Percentiles rank a stretch among this genome's conserved stretches.
Evolutionary conservation across 2,329 filamentous ascomycete genomes (phyloP).

Genomic region (Fusarium sp.): DNA sequence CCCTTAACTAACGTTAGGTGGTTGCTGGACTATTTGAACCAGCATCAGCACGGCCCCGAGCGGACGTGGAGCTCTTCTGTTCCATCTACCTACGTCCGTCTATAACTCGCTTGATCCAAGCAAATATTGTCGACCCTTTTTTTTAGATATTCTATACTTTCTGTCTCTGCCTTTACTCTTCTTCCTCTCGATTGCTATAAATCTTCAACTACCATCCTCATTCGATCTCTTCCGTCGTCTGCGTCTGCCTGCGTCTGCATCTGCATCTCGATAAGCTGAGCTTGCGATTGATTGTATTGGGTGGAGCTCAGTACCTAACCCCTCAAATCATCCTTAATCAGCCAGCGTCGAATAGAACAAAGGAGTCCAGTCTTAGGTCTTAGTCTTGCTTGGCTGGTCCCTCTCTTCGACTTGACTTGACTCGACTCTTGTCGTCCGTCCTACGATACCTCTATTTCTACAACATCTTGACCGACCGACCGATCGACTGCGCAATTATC

Average conservation of each 20-base stretch:
- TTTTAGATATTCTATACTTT: constrained; percentile 3
- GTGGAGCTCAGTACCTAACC: constrained; percentile 37
- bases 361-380: constrained; percentile 25
- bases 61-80: constrained; percentile 35
- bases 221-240: neutral
- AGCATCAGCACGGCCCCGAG: constrained; percentile 40
- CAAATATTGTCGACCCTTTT: constrained; percentile 24
- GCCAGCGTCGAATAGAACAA: constrained; percentile 35
- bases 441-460: constrained; percentile 8
- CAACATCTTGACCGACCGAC: constrained; percentile 23
- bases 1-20: constrained; percentile 7
- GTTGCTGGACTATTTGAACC: constrained; percentile 39
- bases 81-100: constrained; percentile 30
- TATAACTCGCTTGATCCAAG: constrained; percentile 9
- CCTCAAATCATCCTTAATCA: constrained; percentile 38
- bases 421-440: too few relatives aligned
- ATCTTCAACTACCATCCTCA: constrained; percentile 18
- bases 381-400: constrained; percentile 35
- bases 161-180: neutral
- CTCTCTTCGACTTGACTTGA: constrained; percentile 30
- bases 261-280: constrained; percentile 16
- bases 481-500: constrained; percentile 20
- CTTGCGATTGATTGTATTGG: constrained; percentile 29
- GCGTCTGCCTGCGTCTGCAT: neutral
- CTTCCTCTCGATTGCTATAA: neutral